Conservation (phyloP, 371 early-diverging fungal species). For the Mucor irregularis region DNA sequence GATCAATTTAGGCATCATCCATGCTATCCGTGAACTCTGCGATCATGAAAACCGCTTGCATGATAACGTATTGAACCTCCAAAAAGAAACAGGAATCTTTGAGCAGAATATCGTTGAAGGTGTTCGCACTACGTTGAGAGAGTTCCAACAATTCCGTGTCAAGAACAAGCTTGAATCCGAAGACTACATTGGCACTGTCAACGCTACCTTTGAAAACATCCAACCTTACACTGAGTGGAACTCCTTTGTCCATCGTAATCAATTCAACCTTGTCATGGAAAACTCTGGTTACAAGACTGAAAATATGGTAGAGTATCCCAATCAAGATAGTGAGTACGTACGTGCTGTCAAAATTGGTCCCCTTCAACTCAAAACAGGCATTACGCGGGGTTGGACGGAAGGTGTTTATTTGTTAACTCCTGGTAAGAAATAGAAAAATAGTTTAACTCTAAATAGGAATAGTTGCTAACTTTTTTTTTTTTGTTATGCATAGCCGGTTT, state of each 20-base stretch:
- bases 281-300: conserved; percentile 48
- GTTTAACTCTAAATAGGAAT: background rate
- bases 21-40: conserved; percentile 29
- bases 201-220: conserved; percentile 22
- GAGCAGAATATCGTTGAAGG: conserved; percentile 42
- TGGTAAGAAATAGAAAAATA: conserved; percentile 21
- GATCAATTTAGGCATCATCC: conserved; percentile 34
- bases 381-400: conserved; percentile 33
- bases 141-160: conserved; percentile 33
- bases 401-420: conserved; percentile 47
- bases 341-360: conserved; percentile 44
- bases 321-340: conserved; percentile 35
- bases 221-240: conserved; percentile 45
- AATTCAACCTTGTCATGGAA: conserved; percentile 31
- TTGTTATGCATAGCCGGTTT: conserved; percentile 37
- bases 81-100: conserved; percentile 42
- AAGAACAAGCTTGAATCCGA: conserved; percentile 34
- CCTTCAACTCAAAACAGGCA: conserved; percentile 28
- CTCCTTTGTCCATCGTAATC: conserved; percentile 40
- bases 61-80: conserved; percentile 40
- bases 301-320: conserved; percentile 37
- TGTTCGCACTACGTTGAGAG: conserved; percentile 25
- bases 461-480: background rate
- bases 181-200: conserved; percentile 27
- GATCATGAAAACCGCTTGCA: conserved; percentile 48